These are phyloP conservation scores for Vitis cinerea DNA, from an alignment of 164 flowering plant species.

Conservation along the genomic window DNA sequence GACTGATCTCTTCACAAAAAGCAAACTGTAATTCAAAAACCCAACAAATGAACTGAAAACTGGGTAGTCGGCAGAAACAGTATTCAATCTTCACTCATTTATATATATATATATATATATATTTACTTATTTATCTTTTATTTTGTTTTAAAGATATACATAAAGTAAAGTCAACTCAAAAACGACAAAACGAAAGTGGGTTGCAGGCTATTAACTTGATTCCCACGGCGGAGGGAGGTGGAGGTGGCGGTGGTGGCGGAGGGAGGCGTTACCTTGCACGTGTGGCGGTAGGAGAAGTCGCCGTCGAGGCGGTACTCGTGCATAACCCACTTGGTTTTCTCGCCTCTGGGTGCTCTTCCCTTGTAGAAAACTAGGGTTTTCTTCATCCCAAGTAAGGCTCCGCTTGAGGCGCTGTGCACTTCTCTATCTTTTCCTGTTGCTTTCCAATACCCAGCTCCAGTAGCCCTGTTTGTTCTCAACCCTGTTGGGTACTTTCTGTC, in stretches of 20 bases:
- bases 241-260: not conserved
- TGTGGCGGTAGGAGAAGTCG: conserved; percentile 59
- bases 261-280: conserved; percentile 47
- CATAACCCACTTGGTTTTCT: conserved; percentile 87
- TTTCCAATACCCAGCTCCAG: conserved; percentile 87
- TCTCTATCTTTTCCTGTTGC: conserved; percentile 85
- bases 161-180: conserved; percentile 21
- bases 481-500: conserved; percentile 89
- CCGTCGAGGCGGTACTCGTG: conserved; percentile 86
- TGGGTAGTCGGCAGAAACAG: too few relatives aligned
- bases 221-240: conserved; percentile 4
- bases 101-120: too few relatives aligned
- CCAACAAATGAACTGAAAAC: too few relatives aligned
- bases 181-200: conserved; percentile 8
- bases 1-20: too few relatives aligned
- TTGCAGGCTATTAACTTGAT: conserved; percentile 2
- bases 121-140: too few relatives aligned
- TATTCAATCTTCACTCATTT: too few relatives aligned
- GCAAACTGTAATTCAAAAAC: too few relatives aligned
- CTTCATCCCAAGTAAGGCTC: conserved; percentile 70
- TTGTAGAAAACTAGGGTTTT: conserved; percentile 84
- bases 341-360: conserved; percentile 80
- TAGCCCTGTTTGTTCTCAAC: conserved; percentile 75
- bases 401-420: conserved; percentile 42
- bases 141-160: not conserved